A percentile compares a stretch with the other conserved stretches of the same genome.
Conservation (phyloP, 2,329 filamentous ascomycete species). For the Penicillium sp. region DNA sequence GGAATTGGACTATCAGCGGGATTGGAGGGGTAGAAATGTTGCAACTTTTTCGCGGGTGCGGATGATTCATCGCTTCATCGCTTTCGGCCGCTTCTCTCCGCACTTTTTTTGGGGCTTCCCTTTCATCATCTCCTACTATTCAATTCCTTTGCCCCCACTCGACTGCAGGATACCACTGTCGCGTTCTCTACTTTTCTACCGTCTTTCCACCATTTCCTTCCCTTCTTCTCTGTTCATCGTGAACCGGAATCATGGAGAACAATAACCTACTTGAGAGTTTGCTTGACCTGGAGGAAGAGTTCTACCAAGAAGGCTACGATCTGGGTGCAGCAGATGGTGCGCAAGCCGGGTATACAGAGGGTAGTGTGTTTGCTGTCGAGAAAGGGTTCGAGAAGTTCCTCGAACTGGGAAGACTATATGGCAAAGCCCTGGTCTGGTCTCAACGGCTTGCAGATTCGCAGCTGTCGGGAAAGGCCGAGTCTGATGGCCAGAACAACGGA, state of each 20-base stretch:
- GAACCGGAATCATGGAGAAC: conserved; percentile 34
- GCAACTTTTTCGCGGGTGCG: no score
- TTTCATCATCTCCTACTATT: no score
- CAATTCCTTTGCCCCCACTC: no score
- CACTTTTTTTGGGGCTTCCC: no score
- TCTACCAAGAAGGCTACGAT: conserved; percentile 73
- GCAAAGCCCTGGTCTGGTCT: conserved; percentile 73
- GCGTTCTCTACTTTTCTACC: conserved; percentile 23
- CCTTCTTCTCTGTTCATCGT: no score
- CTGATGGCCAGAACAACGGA: no score
- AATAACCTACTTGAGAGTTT: conserved; percentile 51
- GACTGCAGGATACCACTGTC: no score
- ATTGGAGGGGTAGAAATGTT: no score
- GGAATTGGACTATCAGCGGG: no score
- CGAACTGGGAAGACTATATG: conserved; percentile 68
- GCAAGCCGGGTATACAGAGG: conserved; percentile 72
- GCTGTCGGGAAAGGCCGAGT: no score
- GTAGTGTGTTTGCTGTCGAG: conserved; percentile 79
- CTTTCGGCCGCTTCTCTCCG: no score
- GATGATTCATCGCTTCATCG: no score
- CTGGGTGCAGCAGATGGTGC: conserved; percentile 68
- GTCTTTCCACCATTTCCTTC: conserved; percentile 17
- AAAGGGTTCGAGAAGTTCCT: conserved; percentile 90
- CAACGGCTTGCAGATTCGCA: conserved; percentile 53
- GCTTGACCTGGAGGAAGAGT: conserved; percentile 55